These are phyloP conservation scores for Penicillium antarcticum DNA, from an alignment of 495 filamentous ascomycete species.

Conservation along the genomic window DNA sequence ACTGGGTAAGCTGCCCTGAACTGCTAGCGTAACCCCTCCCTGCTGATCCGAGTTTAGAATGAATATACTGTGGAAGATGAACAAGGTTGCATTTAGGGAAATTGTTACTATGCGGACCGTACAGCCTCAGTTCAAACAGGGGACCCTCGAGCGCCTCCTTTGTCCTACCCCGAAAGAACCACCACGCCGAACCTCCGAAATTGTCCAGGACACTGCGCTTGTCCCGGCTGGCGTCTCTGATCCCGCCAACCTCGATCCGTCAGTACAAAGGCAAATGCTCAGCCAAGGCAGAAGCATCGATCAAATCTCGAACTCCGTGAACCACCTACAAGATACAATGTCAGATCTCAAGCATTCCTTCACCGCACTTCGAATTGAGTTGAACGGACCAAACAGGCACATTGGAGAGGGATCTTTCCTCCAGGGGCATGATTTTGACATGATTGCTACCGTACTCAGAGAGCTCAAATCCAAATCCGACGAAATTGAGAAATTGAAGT, in stretches of 20 bases:
- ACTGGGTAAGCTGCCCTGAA: constrained; percentile 33
- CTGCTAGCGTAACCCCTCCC: not conserved
- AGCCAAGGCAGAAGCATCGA: constrained; percentile 42
- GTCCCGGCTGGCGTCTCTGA: constrained; percentile 25
- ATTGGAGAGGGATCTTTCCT: constrained; percentile 11
- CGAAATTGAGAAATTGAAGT: constrained; percentile 43
- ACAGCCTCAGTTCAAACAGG: constrained; percentile 38
- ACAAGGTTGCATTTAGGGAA: constrained; percentile 43
- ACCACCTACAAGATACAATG: constrained; percentile 45
- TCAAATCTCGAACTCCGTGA: constrained; percentile 44
- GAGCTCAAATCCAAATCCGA: constrained; percentile 44
- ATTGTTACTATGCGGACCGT: constrained; percentile 46
- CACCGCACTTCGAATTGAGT: constrained; percentile 40
- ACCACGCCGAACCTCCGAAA: constrained; percentile 16
- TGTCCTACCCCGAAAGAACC: constrained; percentile 22
- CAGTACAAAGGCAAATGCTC: constrained; percentile 38
- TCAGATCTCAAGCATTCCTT: constrained; percentile 43
- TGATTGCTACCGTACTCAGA: constrained; percentile 43
- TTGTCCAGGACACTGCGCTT: constrained; percentile 24
- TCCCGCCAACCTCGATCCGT: constrained; percentile 13
- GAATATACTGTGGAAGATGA: constrained; percentile 46
- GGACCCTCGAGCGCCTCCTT: constrained; percentile 30
- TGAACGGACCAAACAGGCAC: constrained; percentile 31
- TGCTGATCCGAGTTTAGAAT: constrained; percentile 23
- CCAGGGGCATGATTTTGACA: constrained; percentile 29